Conservation (phyloP, 2,329 filamentous ascomycete species). For the Penicillium sp. region DNA sequence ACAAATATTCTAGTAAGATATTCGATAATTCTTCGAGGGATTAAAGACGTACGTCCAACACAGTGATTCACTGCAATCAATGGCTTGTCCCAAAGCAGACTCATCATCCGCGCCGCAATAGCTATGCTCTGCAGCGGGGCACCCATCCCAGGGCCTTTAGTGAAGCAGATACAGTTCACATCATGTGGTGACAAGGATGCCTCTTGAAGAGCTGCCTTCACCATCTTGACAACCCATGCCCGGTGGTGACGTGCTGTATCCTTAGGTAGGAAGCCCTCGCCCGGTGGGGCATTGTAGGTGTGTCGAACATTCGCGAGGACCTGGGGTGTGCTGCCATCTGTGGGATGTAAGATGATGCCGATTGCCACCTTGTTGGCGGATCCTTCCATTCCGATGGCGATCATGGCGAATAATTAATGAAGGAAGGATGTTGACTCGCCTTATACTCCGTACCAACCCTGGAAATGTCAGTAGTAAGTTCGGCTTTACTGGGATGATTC, state of each 20-base stretch:
- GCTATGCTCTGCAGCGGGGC: constrained; percentile 85
- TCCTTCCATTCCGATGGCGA: constrained; percentile 77
- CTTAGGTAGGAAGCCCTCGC: constrained; percentile 88
- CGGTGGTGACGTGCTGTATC: constrained; percentile 94
- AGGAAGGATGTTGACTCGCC: no score
- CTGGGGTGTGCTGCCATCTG: constrained; percentile 55
- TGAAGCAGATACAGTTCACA: constrained; percentile 92
- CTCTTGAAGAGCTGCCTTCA: constrained; percentile 72
- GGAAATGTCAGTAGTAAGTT: background rate
- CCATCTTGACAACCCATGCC: constrained; percentile 69
- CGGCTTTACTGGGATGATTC: background rate
- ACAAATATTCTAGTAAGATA: background rate
- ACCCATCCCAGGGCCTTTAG: constrained; percentile 93
- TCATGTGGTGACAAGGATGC: constrained; percentile 62
- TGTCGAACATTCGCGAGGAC: constrained; percentile 87
- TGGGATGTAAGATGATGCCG: constrained; percentile 78
- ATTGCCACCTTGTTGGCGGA: constrained; percentile 98
- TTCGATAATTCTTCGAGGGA: background rate
- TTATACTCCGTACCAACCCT: no score
- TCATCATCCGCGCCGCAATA: constrained; percentile 65
- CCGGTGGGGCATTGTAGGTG: constrained; percentile 88
- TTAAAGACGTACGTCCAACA: background rate
- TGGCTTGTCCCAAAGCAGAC: background rate
- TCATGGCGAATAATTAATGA: constrained; percentile 45
- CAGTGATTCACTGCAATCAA: background rate